A percentile compares a stretch with the other conserved stretches of the same genome.
These are phyloP conservation scores for Suhomyces taliae DNA, from an alignment of 1,139 yeast genomes.

Conservation along the genomic window DNA sequence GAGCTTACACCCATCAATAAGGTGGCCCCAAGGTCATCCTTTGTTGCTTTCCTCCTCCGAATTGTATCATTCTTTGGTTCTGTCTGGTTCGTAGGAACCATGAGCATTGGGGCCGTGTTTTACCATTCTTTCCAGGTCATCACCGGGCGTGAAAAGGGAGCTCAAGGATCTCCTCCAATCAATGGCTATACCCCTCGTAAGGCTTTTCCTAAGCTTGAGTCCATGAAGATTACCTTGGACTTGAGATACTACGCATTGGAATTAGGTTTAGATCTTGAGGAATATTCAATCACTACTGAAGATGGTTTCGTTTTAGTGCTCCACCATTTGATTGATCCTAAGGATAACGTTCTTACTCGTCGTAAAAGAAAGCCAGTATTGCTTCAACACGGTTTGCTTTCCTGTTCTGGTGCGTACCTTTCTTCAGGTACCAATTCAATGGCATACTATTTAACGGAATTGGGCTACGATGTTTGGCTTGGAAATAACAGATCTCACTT, in stretches of 20 bases:
- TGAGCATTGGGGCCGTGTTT: slow-evolving; percentile 28
- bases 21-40: slow-evolving; percentile 17
- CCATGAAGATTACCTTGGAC: slow-evolving; percentile 36
- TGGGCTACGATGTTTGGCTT: slow-evolving; percentile 89
- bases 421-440: slow-evolving; percentile 76
- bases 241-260: slow-evolving; percentile 65
- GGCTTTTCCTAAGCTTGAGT: slow-evolving; percentile 32
- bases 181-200: slow-evolving; percentile 27
- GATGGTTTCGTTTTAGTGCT: slow-evolving; percentile 76
- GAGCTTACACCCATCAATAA: slow-evolving; percentile 23
- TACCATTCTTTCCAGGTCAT: slow-evolving; percentile 28
- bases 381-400: slow-evolving; percentile 81
- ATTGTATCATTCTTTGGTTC: slow-evolving; percentile 31
- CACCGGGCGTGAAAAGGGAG: slow-evolving; percentile 23
- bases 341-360: slow-evolving; percentile 32
- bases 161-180: slow-evolving; percentile 13
- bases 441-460: slow-evolving; percentile 58
- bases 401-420: slow-evolving; percentile 81
- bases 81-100: slow-evolving; percentile 24
- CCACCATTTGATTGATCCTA: slow-evolving; percentile 62
- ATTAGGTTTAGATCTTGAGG: slow-evolving; percentile 59
- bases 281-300: slow-evolving; percentile 61
- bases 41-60: slow-evolving; percentile 22
- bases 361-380: slow-evolving; percentile 57
- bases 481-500: slow-evolving; percentile 92